Evolutionary conservation across 1,284 basidiomycete genomes (phyloP).

Genomic region (Singerocomus inundabilis): DNA sequence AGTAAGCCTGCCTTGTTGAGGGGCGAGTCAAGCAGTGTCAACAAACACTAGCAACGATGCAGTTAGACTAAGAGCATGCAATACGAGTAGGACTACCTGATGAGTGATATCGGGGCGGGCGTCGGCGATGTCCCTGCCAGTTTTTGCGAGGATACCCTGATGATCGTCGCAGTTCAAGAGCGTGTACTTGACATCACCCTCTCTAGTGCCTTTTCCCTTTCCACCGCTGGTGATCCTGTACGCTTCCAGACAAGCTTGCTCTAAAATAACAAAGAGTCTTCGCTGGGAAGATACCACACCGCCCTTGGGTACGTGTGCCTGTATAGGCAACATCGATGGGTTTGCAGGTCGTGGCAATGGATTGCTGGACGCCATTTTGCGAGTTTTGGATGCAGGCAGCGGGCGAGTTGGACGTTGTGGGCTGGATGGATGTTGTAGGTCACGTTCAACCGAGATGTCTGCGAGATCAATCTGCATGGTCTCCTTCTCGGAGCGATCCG

Average conservation of each 20-base stretch:
- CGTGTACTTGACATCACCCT: constrained; percentile 91
- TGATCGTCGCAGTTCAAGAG: constrained; percentile 99
- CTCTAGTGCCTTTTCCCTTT: constrained; percentile 50
- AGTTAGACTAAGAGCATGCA: constrained; percentile 3
- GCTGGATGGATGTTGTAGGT: constrained; percentile 2
- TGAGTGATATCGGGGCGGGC: constrained; percentile 98
- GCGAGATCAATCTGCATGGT: constrained; percentile 28
- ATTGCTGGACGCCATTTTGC: constrained; percentile 42
- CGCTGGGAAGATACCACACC: constrained; percentile 59
- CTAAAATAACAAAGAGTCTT: constrained; percentile 86
- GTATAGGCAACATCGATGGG: constrained; percentile 77
- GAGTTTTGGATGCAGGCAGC: constrained; percentile 48
- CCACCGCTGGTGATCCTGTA: constrained; percentile 78
- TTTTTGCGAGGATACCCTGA: constrained; percentile 97
- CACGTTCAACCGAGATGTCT: constrained; percentile 1
- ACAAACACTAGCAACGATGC: constrained; percentile 66
- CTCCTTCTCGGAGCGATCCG: constrained; percentile 34
- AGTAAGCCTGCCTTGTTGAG: constrained; percentile 96
- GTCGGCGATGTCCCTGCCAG: constrained; percentile 96
- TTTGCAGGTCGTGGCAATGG: constrained; percentile 50
- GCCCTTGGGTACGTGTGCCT: constrained; percentile 75
- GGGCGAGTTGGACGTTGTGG: constrained; percentile 45
- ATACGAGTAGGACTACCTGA: constrained; percentile 58
- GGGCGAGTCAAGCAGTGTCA: constrained; percentile 96
- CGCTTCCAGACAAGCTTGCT: constrained; percentile 93